These are phyloP conservation scores for Eucalyptus marginata DNA, from an alignment of 345 rosid species.

Conservation along the genomic window DNA sequence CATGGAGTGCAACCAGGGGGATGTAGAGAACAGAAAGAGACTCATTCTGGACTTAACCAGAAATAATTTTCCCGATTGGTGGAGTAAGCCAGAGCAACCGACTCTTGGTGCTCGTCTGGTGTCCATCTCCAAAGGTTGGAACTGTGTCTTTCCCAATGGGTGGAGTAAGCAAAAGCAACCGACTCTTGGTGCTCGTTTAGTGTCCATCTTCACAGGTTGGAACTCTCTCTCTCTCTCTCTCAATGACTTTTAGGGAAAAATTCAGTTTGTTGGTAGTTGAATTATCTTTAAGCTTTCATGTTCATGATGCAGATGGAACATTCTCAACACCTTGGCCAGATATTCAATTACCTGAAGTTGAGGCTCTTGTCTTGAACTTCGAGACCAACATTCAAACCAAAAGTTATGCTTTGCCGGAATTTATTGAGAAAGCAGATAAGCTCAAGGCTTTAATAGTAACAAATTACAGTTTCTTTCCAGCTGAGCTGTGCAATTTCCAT, in stretches of 20 bases:
- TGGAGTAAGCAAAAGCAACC: conserved; percentile 10
- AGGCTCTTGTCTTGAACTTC: conserved; percentile 39
- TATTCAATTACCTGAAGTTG: conserved; percentile 22
- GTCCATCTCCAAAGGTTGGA: conserved; percentile 29
- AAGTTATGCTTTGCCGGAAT: conserved; percentile 27
- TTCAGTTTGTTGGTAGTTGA: neutral
- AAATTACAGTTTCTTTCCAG: conserved; percentile 12
- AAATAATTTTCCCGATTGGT: conserved; percentile 36
- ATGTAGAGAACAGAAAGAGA: conserved; percentile 10
- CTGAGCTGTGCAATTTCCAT: conserved; percentile 19
- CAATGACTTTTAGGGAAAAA: neutral
- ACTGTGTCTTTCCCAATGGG: neutral
- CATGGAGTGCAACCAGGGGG: conserved; percentile 4
- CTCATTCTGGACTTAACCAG: conserved; percentile 13
- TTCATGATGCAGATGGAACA: conserved; percentile 22
- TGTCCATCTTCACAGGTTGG: conserved; percentile 33
- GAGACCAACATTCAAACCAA: neutral
- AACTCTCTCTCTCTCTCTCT: neutral
- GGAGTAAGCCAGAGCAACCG: conserved; percentile 1
- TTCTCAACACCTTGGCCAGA: conserved; percentile 34
- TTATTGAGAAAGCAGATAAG: conserved; percentile 24
- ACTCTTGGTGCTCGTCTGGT: conserved; percentile 14
- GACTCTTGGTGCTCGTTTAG: conserved; percentile 8
- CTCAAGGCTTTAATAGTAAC: conserved; percentile 32
- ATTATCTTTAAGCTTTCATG: neutral